phyloP scores from a whole-genome alignment of 2,329 filamentous ascomycete species.

The Ophiostoma sp. region DNA sequence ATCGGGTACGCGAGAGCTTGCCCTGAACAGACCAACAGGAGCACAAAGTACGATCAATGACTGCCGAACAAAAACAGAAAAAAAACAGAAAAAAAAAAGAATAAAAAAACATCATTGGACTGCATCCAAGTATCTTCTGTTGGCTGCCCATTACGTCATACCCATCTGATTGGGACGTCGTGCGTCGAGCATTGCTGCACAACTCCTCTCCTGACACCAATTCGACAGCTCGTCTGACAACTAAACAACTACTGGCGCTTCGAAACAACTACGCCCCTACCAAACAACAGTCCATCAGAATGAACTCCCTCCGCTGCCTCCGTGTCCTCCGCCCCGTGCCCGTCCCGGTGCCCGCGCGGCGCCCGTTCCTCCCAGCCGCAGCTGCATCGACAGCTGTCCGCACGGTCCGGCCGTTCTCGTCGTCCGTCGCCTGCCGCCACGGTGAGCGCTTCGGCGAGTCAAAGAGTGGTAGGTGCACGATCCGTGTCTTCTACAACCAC shows the following conservation, averaged over 20 bases:
- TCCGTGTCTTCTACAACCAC: background rate
- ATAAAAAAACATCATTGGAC: no score
- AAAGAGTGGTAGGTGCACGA: background rate
- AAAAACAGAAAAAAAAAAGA: no score
- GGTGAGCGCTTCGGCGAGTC: background rate
- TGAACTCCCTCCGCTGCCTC: background rate
- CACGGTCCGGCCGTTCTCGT: background rate
- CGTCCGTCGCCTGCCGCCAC: background rate
- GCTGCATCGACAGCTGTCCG: background rate
- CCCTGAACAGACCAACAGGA: no score
- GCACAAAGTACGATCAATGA: no score
- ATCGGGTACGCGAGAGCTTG: no score
- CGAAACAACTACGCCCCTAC: background rate
- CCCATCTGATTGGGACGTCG: no score
- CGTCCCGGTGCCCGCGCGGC: conserved; percentile 5
- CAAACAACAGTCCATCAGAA: background rate
- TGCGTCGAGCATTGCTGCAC: no score
- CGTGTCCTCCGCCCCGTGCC: background rate
- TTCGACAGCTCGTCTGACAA: no score
- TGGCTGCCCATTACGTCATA: no score
- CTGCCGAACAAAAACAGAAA: no score
- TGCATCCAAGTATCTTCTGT: no score
- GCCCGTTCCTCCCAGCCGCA: background rate
- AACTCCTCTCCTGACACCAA: background rate
- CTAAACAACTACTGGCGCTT: no score